Conservation (phyloP, 345 rosid genomes). For the Erysimum cheiranthoides region DNA sequence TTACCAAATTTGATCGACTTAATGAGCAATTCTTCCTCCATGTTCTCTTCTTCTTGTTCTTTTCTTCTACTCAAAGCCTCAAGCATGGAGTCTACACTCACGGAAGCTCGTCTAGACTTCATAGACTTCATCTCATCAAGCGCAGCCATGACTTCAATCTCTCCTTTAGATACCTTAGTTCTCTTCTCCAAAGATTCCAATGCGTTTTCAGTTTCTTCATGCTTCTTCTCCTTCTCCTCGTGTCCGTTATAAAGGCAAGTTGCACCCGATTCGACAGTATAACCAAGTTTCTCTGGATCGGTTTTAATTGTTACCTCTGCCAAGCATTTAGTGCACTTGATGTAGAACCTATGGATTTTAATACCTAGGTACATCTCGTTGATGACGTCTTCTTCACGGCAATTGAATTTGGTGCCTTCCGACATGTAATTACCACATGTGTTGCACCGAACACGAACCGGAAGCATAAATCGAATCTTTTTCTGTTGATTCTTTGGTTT, state of each 20-base stretch:
- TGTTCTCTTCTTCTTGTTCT: slow-evolving; percentile 51
- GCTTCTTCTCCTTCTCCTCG: slow-evolving; percentile 49
- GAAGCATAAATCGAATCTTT: slow-evolving; percentile 85
- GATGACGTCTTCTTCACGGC: slow-evolving; percentile 70
- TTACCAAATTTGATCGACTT: slow-evolving; percentile 52
- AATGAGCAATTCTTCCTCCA: slow-evolving; percentile 61
- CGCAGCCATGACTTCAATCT: slow-evolving; percentile 80
- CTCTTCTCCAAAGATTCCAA: slow-evolving; percentile 73
- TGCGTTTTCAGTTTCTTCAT: slow-evolving; percentile 65
- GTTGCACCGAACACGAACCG: slow-evolving; percentile 74
- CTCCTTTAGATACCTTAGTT: slow-evolving; percentile 70
- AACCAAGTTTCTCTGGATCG: slow-evolving; percentile 74
- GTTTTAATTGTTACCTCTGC: slow-evolving; percentile 72
- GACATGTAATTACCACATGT: slow-evolving; percentile 81
- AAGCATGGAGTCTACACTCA: slow-evolving; percentile 81
- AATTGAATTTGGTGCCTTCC: slow-evolving; percentile 80
- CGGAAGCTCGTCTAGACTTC: slow-evolving; percentile 79
- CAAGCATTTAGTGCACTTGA: slow-evolving; percentile 80
- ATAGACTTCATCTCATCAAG: slow-evolving; percentile 82
- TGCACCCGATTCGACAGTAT: slow-evolving; percentile 74
- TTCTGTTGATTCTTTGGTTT: slow-evolving; percentile 51
- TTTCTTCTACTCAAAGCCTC: slow-evolving; percentile 70
- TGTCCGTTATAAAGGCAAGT: slow-evolving; percentile 50
- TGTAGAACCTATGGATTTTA: slow-evolving; percentile 72
- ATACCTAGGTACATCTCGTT: slow-evolving; percentile 49